Base-by-base conservation (phyloP, 345 rosid genomes). In the Conringia planisiliqua region DNA sequence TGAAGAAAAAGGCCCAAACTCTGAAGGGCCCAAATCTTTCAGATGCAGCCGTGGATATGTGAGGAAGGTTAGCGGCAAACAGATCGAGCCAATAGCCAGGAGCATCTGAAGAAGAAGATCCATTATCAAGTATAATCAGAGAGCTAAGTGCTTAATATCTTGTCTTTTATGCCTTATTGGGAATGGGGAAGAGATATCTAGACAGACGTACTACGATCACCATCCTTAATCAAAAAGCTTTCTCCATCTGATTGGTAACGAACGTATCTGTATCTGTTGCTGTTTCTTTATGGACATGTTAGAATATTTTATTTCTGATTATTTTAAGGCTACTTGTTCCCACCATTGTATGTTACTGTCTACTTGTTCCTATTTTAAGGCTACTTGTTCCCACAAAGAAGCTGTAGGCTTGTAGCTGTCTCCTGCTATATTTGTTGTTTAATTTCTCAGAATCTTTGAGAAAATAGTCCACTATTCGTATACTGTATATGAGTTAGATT, bases 401-500 rank as follows among this genome's bases (percentile, higher is more conserved):
- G 56, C 40, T n/a, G n/a, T n/a, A n/a, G n/a, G n/a, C n/a, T n/a
- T 17, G 39, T 63, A 63, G 52, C 24, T 62, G 52, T 62, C 43
- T 62, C 52, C 52, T 62, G 40, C 67, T 42, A 39, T 39, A 62
- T 62, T 14, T 8, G 20, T 62, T 40, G 22, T 62, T 43, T 62
- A 27, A 14, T 62, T 26, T 26, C 51, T n/a, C 24, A 42, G 68
- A 42, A 62, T 43, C 13, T 10, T 22, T n/a, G 29, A 55, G 20
- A 2, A 27, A 14, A 27, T 55, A 51, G 55, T 52, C 58, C 58
- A 13, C 17, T 12, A 24, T 12, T 12, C 24, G 56, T 52, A 52
- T 27, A 48, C 24, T 22, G 24, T 14, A 54, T 54, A 52, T 12
- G 62, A 16, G 40, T 29, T 7, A 29, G 22, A 16, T 54, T 54